phyloP scores from a whole-genome alignment of 192 early-diverging fungal genomes.

The Linnemannia hyalina region DNA sequence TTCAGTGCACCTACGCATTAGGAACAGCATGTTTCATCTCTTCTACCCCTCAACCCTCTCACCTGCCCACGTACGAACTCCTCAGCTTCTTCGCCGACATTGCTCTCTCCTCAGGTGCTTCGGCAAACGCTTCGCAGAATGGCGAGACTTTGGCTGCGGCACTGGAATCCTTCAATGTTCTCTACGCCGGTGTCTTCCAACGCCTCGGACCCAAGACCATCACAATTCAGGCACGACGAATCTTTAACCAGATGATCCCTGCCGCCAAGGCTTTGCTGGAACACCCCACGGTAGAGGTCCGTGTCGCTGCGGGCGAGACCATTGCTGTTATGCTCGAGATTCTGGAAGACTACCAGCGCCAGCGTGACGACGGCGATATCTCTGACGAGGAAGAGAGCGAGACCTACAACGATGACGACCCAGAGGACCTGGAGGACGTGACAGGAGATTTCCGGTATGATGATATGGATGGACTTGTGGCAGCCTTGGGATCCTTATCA shows the following conservation, averaged over 20 bases:
- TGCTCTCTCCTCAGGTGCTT: slow-evolving; percentile 40
- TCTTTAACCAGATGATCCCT: slow-evolving; percentile 62
- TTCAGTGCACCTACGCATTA: slow-evolving; percentile 51
- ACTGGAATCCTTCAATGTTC: slow-evolving; percentile 49
- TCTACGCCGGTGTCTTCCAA: slow-evolving; percentile 53
- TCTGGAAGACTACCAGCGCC: slow-evolving; percentile 49
- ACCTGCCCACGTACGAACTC: slow-evolving; percentile 51
- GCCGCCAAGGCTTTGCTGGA: slow-evolving; percentile 68
- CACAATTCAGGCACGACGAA: slow-evolving; percentile 44
- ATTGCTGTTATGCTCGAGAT: slow-evolving; percentile 80
- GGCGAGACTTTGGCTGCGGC: slow-evolving; percentile 39
- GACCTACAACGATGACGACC: slow-evolving; percentile 57
- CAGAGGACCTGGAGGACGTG: slow-evolving; percentile 52
- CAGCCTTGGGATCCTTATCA: slow-evolving; percentile 64
- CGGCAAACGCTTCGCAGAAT: slow-evolving; percentile 49
- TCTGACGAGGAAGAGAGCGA: slow-evolving; percentile 45
- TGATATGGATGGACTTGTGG: slow-evolving; percentile 69
- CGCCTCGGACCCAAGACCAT: slow-evolving; percentile 35
- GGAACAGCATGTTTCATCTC: slow-evolving; percentile 56
- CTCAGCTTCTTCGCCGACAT: slow-evolving; percentile 56
- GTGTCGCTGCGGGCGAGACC: slow-evolving; percentile 79
- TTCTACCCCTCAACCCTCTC: slow-evolving; percentile 49
- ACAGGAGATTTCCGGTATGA: slow-evolving; percentile 61
- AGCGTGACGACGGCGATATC: slow-evolving; percentile 34
- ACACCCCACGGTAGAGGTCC: slow-evolving; percentile 68